phyloP scores from a whole-genome alignment of 352 stramenopile species.

The Globisporangium apiculatum region DNA sequence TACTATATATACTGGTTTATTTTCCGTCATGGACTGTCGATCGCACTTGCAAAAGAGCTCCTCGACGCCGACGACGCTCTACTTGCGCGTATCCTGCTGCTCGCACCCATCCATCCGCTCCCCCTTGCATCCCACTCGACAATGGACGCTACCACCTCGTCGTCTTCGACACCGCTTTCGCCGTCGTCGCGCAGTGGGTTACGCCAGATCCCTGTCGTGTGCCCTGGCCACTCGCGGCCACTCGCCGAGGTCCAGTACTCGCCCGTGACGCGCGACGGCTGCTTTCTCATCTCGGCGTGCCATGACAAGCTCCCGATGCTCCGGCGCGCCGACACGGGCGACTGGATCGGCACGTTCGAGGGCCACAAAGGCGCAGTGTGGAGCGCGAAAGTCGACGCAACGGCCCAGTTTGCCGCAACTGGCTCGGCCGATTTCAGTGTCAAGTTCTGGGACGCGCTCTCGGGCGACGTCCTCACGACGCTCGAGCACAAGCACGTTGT shows the following conservation, averaged over 20 bases:
- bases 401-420: slow-evolving; percentile 81
- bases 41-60: neutral
- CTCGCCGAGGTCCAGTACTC: slow-evolving; percentile 77
- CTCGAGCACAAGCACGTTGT: slow-evolving; percentile 97
- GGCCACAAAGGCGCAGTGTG: slow-evolving; percentile 96
- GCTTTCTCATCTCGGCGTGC: slow-evolving; percentile 77
- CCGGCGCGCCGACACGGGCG: slow-evolving; percentile 64
- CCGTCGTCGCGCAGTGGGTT: slow-evolving; percentile 31
- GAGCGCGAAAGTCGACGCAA: slow-evolving; percentile 86
- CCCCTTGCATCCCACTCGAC: neutral
- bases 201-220: slow-evolving; percentile 85
- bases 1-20: no score
- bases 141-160: neutral
- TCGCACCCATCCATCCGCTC: neutral
- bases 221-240: slow-evolving; percentile 75
- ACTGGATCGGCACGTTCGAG: slow-evolving; percentile 97
- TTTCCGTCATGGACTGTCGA: no score
- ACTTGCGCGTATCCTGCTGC: slow-evolving; percentile 3
- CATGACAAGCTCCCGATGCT: slow-evolving; percentile 89
- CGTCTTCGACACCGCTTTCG: slow-evolving; percentile 22
- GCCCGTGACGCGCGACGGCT: slow-evolving; percentile 31
- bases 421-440: slow-evolving; percentile 94
- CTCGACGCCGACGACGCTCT: neutral
- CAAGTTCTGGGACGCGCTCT: slow-evolving; percentile 96
- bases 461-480: slow-evolving; percentile 88